Evolutionary conservation across 306 rosid genomes (phyloP), one percentile per base, ranked within the genome.

Genomic region (Ormosia semicastrata): DNA sequence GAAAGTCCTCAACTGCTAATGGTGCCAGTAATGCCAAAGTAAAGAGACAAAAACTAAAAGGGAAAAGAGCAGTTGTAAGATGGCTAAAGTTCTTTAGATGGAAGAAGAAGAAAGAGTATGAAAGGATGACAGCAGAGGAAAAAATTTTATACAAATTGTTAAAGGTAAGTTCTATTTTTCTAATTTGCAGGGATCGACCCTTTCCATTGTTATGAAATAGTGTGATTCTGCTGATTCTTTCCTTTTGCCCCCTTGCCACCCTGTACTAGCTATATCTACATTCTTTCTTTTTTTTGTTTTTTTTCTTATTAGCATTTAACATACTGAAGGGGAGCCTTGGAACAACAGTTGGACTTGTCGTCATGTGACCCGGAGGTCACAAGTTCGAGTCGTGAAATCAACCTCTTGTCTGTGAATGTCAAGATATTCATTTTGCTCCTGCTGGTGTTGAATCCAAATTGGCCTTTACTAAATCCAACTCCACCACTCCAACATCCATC

Each of bases 81-180:
- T 95, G 99, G 99, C 88, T 95, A 15, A 95, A 95, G 90, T 88
- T 79, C 57, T 93, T 92, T 69, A 87, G 99, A 88, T 89, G 70
- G 77, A 95, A 88, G 93, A 93, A 95, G 82, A 92, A 90, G 91
- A 95, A 90, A 87, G 94, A 90, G 8, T 87, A 59, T 74, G 81
- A 85, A 85, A 90, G 98, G 89, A 90, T 95, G 99, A 93, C 98
- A 7, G 58, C 88, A 0, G 99, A 92, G 76, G 99, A 95, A 30
- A 95, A 85, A 71, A 36, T 90, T 76, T 81, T 93, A 58, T 85
- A 66, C 91, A 92, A 95, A 75, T 77, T 95, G 77, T 79, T 82
- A 12, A 89, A 88, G 92, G 99, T 93, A 82, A 81, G 24, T 47
- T 59, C 78, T 80, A 8, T 43, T 65, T 73, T 67, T 49, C 29